A percentile compares a stretch with the other conserved stretches of the same genome.
Conservation (phyloP, 2,329 filamentous ascomycete species). For the Didymella keratinophila region DNA sequence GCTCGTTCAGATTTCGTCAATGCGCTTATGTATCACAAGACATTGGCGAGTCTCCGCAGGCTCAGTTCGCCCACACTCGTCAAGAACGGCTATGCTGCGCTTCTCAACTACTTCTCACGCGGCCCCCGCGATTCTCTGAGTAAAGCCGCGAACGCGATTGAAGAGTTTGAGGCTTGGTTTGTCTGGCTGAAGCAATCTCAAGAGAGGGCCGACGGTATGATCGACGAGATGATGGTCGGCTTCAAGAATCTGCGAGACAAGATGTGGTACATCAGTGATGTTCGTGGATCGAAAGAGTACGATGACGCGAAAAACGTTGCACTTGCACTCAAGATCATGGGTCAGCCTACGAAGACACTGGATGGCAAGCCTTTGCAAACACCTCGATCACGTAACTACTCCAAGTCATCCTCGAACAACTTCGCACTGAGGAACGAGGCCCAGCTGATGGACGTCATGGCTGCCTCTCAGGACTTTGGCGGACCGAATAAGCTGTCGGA, state of each 20-base stretch:
- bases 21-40: slow-evolving; percentile 85
- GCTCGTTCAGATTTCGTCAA: slow-evolving; percentile 83
- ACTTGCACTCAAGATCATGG: slow-evolving; percentile 90
- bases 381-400: slow-evolving; percentile 53
- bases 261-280: slow-evolving; percentile 98
- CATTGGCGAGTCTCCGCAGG: slow-evolving; percentile 74
- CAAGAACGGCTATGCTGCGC: slow-evolving; percentile 72
- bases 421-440: slow-evolving; percentile 83
- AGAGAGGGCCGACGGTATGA: slow-evolving; percentile 75
- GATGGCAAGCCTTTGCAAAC: slow-evolving; percentile 52
- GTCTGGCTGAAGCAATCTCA: slow-evolving; percentile 85
- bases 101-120: slow-evolving; percentile 76
- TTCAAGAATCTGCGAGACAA: slow-evolving; percentile 85
- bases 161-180: slow-evolving; percentile 82
- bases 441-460: slow-evolving; percentile 86
- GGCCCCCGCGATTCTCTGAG: slow-evolving; percentile 74
- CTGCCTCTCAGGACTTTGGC: slow-evolving; percentile 81
- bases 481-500: slow-evolving; percentile 96
- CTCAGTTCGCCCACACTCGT: slow-evolving; percentile 68
- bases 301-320: slow-evolving; percentile 87
- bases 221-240: slow-evolving; percentile 77
- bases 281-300: slow-evolving; percentile 87
- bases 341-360: slow-evolving; percentile 58
- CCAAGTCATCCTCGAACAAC: slow-evolving; percentile 57
- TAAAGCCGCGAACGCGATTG: slow-evolving; percentile 74